A percentile compares a stretch with the other conserved stretches of the same genome.
phyloP scores from a whole-genome alignment of 108 stramenopile genomes.

The Skeletonema marinoi region DNA sequence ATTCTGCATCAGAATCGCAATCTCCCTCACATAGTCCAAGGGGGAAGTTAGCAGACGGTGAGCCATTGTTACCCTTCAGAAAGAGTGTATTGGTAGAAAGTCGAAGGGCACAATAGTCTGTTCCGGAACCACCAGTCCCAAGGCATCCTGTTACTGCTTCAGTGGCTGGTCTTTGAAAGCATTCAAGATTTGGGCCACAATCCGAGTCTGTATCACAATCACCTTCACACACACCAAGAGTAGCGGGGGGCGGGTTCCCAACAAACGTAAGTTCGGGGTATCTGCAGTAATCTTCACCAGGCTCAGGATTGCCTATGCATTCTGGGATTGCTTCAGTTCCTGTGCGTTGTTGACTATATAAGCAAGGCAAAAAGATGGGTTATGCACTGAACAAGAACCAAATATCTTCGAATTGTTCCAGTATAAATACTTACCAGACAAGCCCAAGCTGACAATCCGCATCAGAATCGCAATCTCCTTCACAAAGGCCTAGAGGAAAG shows the following conservation, averaged over 20 bases:
- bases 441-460: not conserved
- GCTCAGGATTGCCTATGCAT: not conserved
- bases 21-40: constrained; percentile 18
- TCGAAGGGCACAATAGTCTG: not conserved
- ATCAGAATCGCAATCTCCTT: constrained; percentile 18
- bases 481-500: constrained; percentile 18
- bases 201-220: constrained; percentile 48
- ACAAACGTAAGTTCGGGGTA: not conserved
- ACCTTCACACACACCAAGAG: constrained; percentile 31
- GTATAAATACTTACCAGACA: not conserved
- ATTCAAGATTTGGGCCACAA: constrained; percentile 8
- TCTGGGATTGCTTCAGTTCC: not conserved
- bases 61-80: constrained; percentile 7
- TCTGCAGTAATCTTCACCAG: not conserved
- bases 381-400: too few relatives aligned
- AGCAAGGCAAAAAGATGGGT: not conserved
- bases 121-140: not conserved
- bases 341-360: not conserved
- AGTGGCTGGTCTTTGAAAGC: not conserved
- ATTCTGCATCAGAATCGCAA: constrained; percentile 15
- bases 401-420: too few relatives aligned
- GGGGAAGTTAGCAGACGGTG: not conserved
- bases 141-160: not conserved
- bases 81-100: not conserved
- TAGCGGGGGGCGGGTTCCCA: not conserved